Percentiles rank a stretch among this genome's conserved stretches.
phyloP scores from a whole-genome alignment of 129 eudicot species.

The sunflower (Helianthus annuus) region DNA sequence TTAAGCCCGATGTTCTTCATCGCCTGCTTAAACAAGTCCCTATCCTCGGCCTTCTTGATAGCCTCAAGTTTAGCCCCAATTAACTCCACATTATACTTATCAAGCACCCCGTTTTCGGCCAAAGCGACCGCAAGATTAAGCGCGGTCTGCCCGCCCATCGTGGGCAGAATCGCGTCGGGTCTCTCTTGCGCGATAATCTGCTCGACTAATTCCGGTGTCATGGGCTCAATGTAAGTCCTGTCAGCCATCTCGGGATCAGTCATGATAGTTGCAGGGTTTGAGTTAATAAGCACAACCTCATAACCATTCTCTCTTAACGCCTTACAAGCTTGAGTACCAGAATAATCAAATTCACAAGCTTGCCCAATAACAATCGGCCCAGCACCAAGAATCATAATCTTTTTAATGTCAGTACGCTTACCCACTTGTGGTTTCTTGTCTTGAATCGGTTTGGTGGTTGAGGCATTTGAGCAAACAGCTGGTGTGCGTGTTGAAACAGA shows the following conservation, averaged over 20 bases:
- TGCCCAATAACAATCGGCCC: slow-evolving; percentile 98
- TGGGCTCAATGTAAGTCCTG: slow-evolving; percentile 92
- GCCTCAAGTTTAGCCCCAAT: slow-evolving; percentile 98
- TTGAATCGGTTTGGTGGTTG: neutral
- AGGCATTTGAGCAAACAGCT: slow-evolving; percentile 11
- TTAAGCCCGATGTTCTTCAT: slow-evolving; percentile 87
- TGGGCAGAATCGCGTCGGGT: slow-evolving; percentile 89
- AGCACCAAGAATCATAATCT: slow-evolving; percentile 92
- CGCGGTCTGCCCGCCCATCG: slow-evolving; percentile 99
- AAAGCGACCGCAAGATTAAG: slow-evolving; percentile 92
- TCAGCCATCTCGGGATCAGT: slow-evolving; percentile 96
- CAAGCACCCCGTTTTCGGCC: slow-evolving; percentile 87
- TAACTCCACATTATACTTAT: slow-evolving; percentile 78
- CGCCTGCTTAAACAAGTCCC: slow-evolving; percentile 91
- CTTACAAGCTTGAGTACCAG: slow-evolving; percentile 96
- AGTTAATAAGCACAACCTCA: slow-evolving; percentile 77
- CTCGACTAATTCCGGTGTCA: slow-evolving; percentile 91
- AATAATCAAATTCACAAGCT: slow-evolving; percentile 97
- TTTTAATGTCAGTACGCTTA: slow-evolving; percentile 89
- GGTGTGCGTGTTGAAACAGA: slow-evolving; percentile 11
- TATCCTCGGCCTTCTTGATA: slow-evolving; percentile 91
- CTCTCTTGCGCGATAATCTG: slow-evolving; percentile 80
- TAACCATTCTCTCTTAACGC: slow-evolving; percentile 93
- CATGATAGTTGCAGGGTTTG: slow-evolving; percentile 97
- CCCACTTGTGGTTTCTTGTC: slow-evolving; percentile 40